Conservation (phyloP, 2,329 filamentous ascomycete species). For the Canariomyces notabilis region DNA sequence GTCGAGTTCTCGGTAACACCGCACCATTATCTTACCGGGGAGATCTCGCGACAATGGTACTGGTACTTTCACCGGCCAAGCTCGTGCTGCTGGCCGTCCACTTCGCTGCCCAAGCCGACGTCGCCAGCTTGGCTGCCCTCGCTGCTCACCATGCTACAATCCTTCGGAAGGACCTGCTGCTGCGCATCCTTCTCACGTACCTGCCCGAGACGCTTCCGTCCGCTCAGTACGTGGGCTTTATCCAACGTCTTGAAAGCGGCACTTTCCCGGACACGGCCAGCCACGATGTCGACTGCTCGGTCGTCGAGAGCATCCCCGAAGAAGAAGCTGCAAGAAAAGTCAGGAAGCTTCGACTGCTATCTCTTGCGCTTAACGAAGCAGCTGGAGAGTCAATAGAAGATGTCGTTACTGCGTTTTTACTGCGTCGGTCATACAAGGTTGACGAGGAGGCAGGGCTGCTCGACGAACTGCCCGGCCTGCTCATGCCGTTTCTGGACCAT, state of each 20-base stretch:
- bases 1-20: slow-evolving; percentile 3
- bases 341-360: slow-evolving; percentile 57
- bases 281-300: slow-evolving; percentile 48
- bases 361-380: slow-evolving; percentile 48
- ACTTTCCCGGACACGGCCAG: slow-evolving; percentile 38
- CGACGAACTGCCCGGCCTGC: slow-evolving; percentile 59
- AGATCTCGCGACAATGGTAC: slow-evolving; percentile 24
- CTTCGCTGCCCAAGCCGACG: slow-evolving; percentile 60
- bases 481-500: slow-evolving; percentile 62
- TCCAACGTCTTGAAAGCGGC: slow-evolving; percentile 52
- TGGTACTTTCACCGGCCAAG: slow-evolving; percentile 58
- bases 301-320: slow-evolving; percentile 56
- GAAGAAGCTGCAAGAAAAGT: slow-evolving; percentile 59
- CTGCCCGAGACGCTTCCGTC: slow-evolving; percentile 68
- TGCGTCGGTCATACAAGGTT: slow-evolving; percentile 63
- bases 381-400: slow-evolving; percentile 48
- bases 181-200: slow-evolving; percentile 71
- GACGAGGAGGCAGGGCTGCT: slow-evolving; percentile 69
- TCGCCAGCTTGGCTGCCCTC: slow-evolving; percentile 57
- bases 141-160: slow-evolving; percentile 51
- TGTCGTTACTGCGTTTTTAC: slow-evolving; percentile 57
- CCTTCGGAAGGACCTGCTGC: slow-evolving; percentile 58
- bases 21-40: neutral
- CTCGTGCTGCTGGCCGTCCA: slow-evolving; percentile 69
- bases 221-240: slow-evolving; percentile 54